A percentile compares a stretch with the other conserved stretches of the same genome.
Evolutionary conservation across 1,139 yeast species (phyloP).

Genomic region (Diutina catenulata): DNA sequence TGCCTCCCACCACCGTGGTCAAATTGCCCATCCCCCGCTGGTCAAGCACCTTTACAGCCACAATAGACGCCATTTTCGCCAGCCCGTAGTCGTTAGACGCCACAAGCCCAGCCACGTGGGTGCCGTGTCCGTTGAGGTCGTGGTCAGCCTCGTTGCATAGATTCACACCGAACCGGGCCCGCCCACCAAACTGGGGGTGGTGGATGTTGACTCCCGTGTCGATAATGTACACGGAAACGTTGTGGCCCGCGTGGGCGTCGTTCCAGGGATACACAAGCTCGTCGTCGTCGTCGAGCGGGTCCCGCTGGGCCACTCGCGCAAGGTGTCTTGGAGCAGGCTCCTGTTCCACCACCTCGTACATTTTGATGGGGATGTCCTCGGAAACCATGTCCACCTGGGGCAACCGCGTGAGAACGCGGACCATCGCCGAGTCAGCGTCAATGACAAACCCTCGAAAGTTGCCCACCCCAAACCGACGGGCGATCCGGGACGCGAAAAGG

Average conservation of each 20-base stretch:
- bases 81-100: conserved; percentile 75
- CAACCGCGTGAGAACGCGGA: conserved; percentile 35
- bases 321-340: conserved; percentile 56
- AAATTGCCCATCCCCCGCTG: conserved; percentile 54
- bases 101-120: conserved; percentile 86
- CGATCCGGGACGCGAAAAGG: too few species aligned
- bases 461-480: too few species aligned
- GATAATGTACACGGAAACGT: conserved; percentile 63
- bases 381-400: conserved; percentile 46
- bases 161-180: conserved; percentile 49
- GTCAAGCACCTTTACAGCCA: conserved; percentile 65
- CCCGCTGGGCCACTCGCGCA: conserved; percentile 47
- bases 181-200: conserved; percentile 56
- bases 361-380: conserved; percentile 42
- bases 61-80: conserved; percentile 51
- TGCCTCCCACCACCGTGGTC: conserved; percentile 55
- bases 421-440: conserved; percentile 35
- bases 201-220: conserved; percentile 60
- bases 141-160: conserved; percentile 51
- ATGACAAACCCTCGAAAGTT: conserved; percentile 60
- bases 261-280: conserved; percentile 29
- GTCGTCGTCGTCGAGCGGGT: conserved; percentile 16
- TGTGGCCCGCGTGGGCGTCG: conserved; percentile 32
- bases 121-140: conserved; percentile 65
- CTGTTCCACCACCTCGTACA: conserved; percentile 32